Conservation (phyloP, 2,329 filamentous ascomycete species). For the Penicillium frequentans region DNA sequence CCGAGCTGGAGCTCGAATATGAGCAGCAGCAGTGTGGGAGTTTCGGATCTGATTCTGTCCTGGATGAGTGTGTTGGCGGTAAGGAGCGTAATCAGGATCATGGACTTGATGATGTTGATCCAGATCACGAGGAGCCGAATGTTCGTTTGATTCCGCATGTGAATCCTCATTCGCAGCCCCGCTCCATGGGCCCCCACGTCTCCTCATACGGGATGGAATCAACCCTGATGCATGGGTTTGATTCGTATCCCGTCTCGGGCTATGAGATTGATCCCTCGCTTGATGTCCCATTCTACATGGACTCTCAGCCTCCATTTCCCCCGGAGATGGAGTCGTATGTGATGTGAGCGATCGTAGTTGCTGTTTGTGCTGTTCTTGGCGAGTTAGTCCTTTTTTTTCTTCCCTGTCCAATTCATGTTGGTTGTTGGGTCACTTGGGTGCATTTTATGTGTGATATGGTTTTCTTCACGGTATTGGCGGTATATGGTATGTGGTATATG, state of each 20-base stretch:
- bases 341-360: conserved; percentile 32
- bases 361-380: conserved; percentile 10
- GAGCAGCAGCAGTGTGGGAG: not conserved
- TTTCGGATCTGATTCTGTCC: not conserved
- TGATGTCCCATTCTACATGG: conserved; percentile 32
- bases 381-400: not conserved
- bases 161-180: not conserved
- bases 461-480: too few species aligned
- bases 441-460: not conserved
- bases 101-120: not conserved
- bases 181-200: not conserved
- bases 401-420: not conserved
- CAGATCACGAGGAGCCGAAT: not conserved
- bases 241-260: conserved; percentile 25
- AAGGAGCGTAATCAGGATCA: not conserved
- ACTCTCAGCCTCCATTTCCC: conserved; percentile 32
- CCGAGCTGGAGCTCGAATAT: not conserved
- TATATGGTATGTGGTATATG: too few species aligned
- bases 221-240: conserved; percentile 29
- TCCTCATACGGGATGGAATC: conserved; percentile 24
- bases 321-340: conserved; percentile 39
- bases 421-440: not conserved
- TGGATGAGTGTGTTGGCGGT: not conserved
- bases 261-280: conserved; percentile 35
- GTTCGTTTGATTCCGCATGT: not conserved